Evolutionary conservation across 345 rosid genomes (phyloP), one percentile per base, ranked within the genome.

Genomic region (Atalantia buxifolia): DNA sequence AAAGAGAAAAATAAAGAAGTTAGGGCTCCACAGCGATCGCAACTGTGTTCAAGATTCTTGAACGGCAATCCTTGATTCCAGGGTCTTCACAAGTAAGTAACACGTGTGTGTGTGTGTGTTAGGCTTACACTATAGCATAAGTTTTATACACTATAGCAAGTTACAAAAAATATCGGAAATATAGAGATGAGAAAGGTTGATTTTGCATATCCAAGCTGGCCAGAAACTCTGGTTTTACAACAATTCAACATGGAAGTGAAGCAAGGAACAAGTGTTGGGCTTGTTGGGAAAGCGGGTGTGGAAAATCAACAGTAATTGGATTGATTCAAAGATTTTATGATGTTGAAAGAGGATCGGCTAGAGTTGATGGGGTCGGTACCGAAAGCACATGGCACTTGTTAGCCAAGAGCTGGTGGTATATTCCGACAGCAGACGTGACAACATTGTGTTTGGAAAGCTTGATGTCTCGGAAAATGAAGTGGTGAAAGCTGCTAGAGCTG

Each of bases 281-380:
- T 94, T 33, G 95, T 89, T 2, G 98, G 97, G 40, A 87, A 75
- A 92, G 95, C 38, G 97, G 98, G 24, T 88, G 94, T 13, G 98
- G 98, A 36, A 94, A 94, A 84, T 94, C 97, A 31, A 94, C 97
- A 0, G 94, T 94, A 76, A 87, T 92, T 4, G 94, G 95, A 80
- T 78, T 94, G 83, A 83, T 92, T 68, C 93, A 92, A 74, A 87
- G 98, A 57, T 94, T 94, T 81, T 94, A 94, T 6, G 97, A 92
- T 31, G 94, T 88, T 8, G 80, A 84, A 27, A 87, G 75, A 12
- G 98, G 97, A 16, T 84, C 91, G 6, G 86, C 91, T 56, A 87
- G 60, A 72, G 88, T 92, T 16, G 97, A 92, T 36, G 92, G 92
- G 9, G 78, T 33, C 4, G 35, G 35, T 33, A 33, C 35, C 35